These are phyloP conservation scores for Phlebopus sp. DNA, from an alignment of 1,284 basidiomycete genomes.

Conservation along the genomic window DNA sequence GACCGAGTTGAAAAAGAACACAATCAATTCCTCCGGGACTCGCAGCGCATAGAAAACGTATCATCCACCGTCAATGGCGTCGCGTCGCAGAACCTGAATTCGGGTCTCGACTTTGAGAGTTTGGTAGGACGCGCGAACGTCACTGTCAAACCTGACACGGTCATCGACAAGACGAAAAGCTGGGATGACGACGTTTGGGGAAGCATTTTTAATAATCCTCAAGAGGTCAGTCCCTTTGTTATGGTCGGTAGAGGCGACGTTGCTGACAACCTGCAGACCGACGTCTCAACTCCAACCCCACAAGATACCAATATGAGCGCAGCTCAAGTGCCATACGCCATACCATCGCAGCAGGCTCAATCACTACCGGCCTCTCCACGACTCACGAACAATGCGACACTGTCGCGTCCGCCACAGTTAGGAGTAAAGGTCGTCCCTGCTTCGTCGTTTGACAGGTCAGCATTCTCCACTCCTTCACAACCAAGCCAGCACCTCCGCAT, in stretches of 20 bases:
- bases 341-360: conserved; percentile 32
- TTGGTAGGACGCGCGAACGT: conserved; percentile 59
- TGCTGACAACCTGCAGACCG: conserved; percentile 17
- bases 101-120: conserved; percentile 68
- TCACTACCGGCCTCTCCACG: conserved; percentile 43
- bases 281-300: conserved; percentile 12
- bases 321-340: conserved; percentile 15
- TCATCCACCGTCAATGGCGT: conserved; percentile 46
- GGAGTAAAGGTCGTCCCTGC: conserved; percentile 38
- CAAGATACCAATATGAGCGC: conserved; percentile 14
- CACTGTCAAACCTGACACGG: conserved; percentile 46
- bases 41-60: conserved; percentile 79
- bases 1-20: conserved; percentile 87
- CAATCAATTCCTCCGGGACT: conserved; percentile 77
- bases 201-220: conserved; percentile 55
- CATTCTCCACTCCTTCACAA: conserved; percentile 26
- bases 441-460: conserved; percentile 35
- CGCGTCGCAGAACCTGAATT: conserved; percentile 29
- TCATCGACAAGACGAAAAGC: conserved; percentile 39
- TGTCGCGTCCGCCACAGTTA: conserved; percentile 36
- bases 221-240: conserved; percentile 20
- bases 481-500: conserved; percentile 18
- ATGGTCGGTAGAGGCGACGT: background rate
- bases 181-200: conserved; percentile 84
- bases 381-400: conserved; percentile 20